Conservation (phyloP, 805 yeast genomes). For the Kockiozyma suomiensis region DNA sequence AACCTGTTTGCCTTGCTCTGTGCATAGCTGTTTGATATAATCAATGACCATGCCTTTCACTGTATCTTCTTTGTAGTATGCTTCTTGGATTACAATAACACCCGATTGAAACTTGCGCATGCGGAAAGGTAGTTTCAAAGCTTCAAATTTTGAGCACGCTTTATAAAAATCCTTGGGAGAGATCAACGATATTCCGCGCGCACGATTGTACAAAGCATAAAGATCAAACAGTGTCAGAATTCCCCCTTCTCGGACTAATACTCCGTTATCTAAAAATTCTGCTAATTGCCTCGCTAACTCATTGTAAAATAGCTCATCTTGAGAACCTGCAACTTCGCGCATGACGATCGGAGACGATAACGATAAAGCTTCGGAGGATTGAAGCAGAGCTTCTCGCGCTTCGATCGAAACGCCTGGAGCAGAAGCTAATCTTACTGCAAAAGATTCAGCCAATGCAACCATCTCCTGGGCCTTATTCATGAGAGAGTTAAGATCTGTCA, state of each 20-base stretch:
- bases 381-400: slow-evolving; percentile 44
- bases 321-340: slow-evolving; percentile 45
- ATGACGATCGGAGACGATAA: slow-evolving; percentile 40
- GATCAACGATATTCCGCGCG: slow-evolving; percentile 66
- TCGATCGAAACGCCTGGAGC: slow-evolving; percentile 43
- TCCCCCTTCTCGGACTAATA: slow-evolving; percentile 58
- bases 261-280: slow-evolving; percentile 59
- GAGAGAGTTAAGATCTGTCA: slow-evolving; percentile 74
- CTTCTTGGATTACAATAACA: slow-evolving; percentile 48
- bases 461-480: slow-evolving; percentile 80
- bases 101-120: slow-evolving; percentile 48
- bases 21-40: slow-evolving; percentile 6
- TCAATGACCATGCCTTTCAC: slow-evolving; percentile 36
- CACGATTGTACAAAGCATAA: slow-evolving; percentile 64
- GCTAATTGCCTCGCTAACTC: slow-evolving; percentile 80
- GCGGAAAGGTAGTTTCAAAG: slow-evolving; percentile 59
- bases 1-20: not conserved
- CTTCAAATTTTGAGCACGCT: slow-evolving; percentile 60
- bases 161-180: slow-evolving; percentile 67
- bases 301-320: slow-evolving; percentile 41
- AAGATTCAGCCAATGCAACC: slow-evolving; percentile 51
- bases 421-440: slow-evolving; percentile 39
- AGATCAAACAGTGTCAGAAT: slow-evolving; percentile 63
- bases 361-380: slow-evolving; percentile 42
- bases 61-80: slow-evolving; percentile 43